A percentile compares a stretch with the other conserved stretches of the same genome.
These are phyloP conservation scores for Cadophora luteo-olivacea DNA, from an alignment of 2,329 filamentous ascomycete genomes.

Conservation along the genomic window DNA sequence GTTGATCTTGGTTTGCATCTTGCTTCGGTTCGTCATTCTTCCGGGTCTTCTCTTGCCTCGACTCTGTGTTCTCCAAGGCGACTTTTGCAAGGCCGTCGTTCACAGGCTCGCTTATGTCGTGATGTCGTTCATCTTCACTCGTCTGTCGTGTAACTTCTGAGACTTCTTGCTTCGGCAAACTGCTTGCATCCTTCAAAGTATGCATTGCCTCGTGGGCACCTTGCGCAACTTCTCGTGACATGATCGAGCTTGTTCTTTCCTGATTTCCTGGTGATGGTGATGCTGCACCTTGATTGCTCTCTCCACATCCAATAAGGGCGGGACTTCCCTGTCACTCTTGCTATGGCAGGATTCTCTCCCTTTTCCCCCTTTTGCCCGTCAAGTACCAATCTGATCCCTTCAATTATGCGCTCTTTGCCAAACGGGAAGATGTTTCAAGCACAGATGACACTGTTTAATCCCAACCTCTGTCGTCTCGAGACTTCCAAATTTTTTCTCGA, in stretches of 20 bases:
- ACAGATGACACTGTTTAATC: too few relatives aligned
- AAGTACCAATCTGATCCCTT: too few relatives aligned
- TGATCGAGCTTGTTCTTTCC: neutral
- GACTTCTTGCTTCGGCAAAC: constrained; percentile 2
- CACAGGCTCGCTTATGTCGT: constrained; percentile 20
- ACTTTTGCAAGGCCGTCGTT: neutral
- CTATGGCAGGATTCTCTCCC: neutral
- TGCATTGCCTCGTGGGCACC: constrained; percentile 5
- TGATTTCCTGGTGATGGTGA: neutral
- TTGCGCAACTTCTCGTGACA: constrained; percentile 8
- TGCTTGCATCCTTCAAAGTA: constrained; percentile 4
- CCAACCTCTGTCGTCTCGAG: too few relatives aligned
- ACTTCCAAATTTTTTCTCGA: too few relatives aligned
- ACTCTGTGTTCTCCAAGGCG: neutral
- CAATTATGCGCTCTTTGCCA: neutral
- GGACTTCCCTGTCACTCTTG: neutral
- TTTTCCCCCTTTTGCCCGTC: neutral
- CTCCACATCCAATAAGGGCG: neutral
- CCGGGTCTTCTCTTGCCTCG: neutral
- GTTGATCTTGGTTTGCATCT: constrained; percentile 18
- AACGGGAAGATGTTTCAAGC: neutral
- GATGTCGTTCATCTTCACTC: constrained; percentile 2
- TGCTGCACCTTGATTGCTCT: neutral
- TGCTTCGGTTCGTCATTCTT: neutral
- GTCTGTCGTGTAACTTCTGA: constrained; percentile 12